These are phyloP conservation scores for Xylaria sp. DNA, from an alignment of 2,329 filamentous ascomycete genomes.

Conservation along the genomic window DNA sequence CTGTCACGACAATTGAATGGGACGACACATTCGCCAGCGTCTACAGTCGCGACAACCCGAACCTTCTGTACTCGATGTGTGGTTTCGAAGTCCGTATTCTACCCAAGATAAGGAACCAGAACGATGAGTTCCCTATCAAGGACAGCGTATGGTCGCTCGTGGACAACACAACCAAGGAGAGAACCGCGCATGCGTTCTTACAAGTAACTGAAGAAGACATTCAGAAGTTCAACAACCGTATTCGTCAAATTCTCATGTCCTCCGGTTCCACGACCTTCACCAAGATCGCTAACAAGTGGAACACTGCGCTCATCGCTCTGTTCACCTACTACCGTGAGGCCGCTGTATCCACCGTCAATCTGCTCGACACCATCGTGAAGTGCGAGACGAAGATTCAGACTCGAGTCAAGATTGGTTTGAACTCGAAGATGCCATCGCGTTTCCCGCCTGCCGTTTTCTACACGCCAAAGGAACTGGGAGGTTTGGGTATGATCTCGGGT, in stretches of 20 bases:
- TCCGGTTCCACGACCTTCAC: constrained; percentile 99
- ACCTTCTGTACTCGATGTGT: constrained; percentile 94
- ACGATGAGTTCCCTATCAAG: constrained; percentile 94
- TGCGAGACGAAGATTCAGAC: constrained; percentile 99
- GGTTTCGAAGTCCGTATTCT: constrained; percentile 96
- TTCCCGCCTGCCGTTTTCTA: constrained; percentile 99
- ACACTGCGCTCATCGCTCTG: constrained; percentile 90
- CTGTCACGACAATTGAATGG: constrained; percentile 97
- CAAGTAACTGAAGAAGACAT: constrained; percentile 98
- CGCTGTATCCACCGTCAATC: constrained; percentile 87
- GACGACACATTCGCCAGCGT: constrained; percentile 98
- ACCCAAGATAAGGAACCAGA: constrained; percentile 89
- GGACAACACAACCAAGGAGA: constrained; percentile 93
- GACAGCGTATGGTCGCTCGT: constrained; percentile 98
- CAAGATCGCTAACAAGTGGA: constrained; percentile 99
- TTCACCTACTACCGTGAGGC: constrained; percentile 99
- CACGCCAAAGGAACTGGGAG: constrained; percentile 94
- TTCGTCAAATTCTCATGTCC: constrained; percentile 97
- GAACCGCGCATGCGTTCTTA: constrained; percentile 93
- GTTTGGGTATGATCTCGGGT: constrained; percentile 97
- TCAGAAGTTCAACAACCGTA: constrained; percentile 98
- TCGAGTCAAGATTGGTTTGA: constrained; percentile 94
- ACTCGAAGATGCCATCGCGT: constrained; percentile 98
- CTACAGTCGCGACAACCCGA: constrained; percentile 96
- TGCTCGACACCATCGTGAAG: constrained; percentile 97